phyloP scores from a whole-genome alignment of 257 asterid genomes.

The Solanum stenotomum region DNA sequence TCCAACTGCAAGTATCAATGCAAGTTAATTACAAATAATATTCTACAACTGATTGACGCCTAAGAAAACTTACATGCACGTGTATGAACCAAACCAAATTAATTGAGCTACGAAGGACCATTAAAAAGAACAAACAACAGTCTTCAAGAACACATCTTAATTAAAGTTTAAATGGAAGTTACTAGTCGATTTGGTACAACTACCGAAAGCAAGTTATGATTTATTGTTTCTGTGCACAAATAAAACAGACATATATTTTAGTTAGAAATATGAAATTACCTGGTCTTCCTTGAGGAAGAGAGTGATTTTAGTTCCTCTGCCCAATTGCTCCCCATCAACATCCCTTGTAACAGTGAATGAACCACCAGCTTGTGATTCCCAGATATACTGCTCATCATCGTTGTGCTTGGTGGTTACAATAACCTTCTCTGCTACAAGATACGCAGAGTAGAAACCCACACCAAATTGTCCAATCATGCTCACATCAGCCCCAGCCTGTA shows the following conservation, averaged over 20 bases:
- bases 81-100: background rate
- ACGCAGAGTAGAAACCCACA: too few relatives aligned
- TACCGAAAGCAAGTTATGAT: background rate
- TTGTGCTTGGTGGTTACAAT: too few relatives aligned
- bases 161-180: background rate
- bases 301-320: too few relatives aligned
- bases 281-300: background rate
- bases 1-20: background rate
- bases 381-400: too few relatives aligned
- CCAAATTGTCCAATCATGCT: too few relatives aligned
- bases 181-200: too few relatives aligned
- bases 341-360: too few relatives aligned
- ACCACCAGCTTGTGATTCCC: too few relatives aligned
- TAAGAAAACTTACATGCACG: background rate
- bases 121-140: background rate
- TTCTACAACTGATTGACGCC: background rate
- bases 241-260: too few relatives aligned
- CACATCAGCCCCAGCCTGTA: too few relatives aligned
- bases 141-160: background rate
- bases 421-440: too few relatives aligned
- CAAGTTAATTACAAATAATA: background rate
- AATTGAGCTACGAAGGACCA: background rate
- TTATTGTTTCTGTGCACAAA: background rate
- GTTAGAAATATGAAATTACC: background rate
- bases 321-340: too few relatives aligned